Percentiles rank a stretch among this genome's conserved stretches.
These are phyloP conservation scores for Entonaema liquescens DNA, from an alignment of 495 filamentous ascomycete genomes.

Conservation along the genomic window DNA sequence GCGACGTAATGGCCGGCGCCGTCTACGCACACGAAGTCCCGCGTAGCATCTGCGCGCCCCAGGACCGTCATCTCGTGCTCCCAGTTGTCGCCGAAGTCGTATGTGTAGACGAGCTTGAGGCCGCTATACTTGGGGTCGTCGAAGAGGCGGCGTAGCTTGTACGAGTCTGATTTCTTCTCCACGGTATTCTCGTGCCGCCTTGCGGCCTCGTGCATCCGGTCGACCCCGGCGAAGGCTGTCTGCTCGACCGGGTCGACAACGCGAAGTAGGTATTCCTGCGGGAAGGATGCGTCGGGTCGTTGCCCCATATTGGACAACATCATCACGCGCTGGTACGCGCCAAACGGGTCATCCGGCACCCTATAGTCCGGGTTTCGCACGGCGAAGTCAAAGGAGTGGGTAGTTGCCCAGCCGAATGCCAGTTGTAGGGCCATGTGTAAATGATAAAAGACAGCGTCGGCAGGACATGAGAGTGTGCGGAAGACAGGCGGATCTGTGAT, in stretches of 20 bases:
- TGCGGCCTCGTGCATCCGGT: too few relatives aligned
- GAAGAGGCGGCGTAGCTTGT: neutral
- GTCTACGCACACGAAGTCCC: neutral
- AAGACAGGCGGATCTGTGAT: neutral
- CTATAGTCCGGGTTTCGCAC: too few relatives aligned
- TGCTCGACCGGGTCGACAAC: neutral
- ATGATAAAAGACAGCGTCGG: neutral
- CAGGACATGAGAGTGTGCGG: neutral
- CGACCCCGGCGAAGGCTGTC: too few relatives aligned
- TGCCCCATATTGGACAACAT: too few relatives aligned
- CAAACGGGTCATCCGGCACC: too few relatives aligned
- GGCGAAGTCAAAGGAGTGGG: neutral
- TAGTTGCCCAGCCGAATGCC: neutral
- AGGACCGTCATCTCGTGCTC: neutral
- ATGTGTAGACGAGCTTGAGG: neutral
- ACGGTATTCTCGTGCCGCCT: too few relatives aligned
- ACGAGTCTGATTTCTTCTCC: neutral
- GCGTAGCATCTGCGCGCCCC: neutral
- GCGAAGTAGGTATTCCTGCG: neutral
- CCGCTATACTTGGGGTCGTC: neutral
- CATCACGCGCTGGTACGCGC: too few relatives aligned
- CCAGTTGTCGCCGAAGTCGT: neutral
- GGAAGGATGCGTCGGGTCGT: neutral
- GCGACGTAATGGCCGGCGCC: neutral
- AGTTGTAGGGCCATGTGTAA: neutral